Evolutionary conservation across 2,329 filamentous ascomycete species (phyloP).

Genomic region (Phyllosticta ampelicida): DNA sequence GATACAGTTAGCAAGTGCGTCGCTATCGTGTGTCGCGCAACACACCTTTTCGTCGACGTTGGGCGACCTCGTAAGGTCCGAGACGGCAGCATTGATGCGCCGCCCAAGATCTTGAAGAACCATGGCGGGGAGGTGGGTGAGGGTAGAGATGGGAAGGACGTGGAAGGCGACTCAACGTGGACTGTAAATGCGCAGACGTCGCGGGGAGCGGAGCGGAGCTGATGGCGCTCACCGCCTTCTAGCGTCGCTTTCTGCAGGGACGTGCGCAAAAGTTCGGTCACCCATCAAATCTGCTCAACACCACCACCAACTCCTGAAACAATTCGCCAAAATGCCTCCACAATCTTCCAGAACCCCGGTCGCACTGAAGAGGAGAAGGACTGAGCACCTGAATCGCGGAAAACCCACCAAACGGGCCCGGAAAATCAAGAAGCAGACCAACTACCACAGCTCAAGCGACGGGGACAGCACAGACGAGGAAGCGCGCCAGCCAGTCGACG

Average conservation of each 20-base stretch:
- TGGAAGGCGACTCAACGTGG: constrained; percentile 1
- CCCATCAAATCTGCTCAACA: not conserved
- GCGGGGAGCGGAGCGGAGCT: constrained; percentile 3
- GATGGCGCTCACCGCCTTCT: not conserved
- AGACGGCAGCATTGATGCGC: constrained; percentile 95
- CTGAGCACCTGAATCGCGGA: constrained; percentile 47
- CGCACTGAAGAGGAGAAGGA: constrained; percentile 45
- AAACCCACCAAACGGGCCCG: constrained; percentile 42
- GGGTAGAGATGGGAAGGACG: not conserved
- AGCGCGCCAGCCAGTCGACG: not conserved
- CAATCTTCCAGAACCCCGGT: constrained; percentile 25
- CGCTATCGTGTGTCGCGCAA: constrained; percentile 10
- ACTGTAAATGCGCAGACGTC: not conserved
- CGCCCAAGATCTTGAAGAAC: constrained; percentile 98
- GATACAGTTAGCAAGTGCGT: constrained; percentile 23
- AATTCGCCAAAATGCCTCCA: constrained; percentile 12
- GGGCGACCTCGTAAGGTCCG: constrained; percentile 79
- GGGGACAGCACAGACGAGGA: constrained; percentile 25
- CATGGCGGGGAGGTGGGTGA: constrained; percentile 44
- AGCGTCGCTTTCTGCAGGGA: not conserved
- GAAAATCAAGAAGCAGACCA: constrained; percentile 51
- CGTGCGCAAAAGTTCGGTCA: not conserved
- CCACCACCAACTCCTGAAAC: not conserved
- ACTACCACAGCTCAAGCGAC: constrained; percentile 55
- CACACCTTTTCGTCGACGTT: constrained; percentile 91